A percentile compares a stretch with the other conserved stretches of the same genome.
These are phyloP conservation scores for Elongisporangium prolatum DNA, from an alignment of 352 stramenopile genomes.

Conservation along the genomic window DNA sequence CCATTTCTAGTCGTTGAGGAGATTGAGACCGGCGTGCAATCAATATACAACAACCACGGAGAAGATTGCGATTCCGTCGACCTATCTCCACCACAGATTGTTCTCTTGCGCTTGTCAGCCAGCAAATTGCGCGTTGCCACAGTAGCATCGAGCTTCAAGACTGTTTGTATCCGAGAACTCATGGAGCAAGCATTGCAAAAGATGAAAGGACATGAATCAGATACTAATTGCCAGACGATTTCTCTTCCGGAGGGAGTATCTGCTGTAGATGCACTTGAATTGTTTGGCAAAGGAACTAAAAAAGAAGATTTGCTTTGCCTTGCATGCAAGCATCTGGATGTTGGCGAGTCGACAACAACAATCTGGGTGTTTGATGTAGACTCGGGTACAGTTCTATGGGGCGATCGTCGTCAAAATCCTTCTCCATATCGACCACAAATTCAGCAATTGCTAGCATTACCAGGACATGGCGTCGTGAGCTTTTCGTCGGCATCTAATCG, in stretches of 20 bases:
- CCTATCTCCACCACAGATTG: constrained; percentile 12
- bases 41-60: constrained; percentile 13
- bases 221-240: constrained; percentile 4
- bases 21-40: constrained; percentile 19
- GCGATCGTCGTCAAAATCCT: background rate
- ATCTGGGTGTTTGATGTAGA: background rate
- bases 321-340: constrained; percentile 5
- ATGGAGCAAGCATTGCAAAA: background rate
- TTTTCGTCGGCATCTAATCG: background rate
- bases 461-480: background rate
- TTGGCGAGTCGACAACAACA: background rate
- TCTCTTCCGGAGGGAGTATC: constrained; percentile 6
- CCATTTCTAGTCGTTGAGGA: constrained; percentile 30
- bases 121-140: constrained; percentile 13
- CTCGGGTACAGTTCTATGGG: background rate
- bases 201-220: background rate
- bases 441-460: background rate
- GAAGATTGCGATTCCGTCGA: background rate
- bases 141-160: constrained; percentile 17
- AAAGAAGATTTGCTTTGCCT: constrained; percentile 16
- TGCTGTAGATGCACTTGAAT: constrained; percentile 15
- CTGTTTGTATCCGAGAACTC: constrained; percentile 9
- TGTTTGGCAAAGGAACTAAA: constrained; percentile 5
- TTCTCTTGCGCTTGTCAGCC: constrained; percentile 23
- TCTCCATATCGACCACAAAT: background rate